These are phyloP conservation scores for Leucosporidium yakuticum DNA, from an alignment of 768 basidiomycete species.

Conservation along the genomic window DNA sequence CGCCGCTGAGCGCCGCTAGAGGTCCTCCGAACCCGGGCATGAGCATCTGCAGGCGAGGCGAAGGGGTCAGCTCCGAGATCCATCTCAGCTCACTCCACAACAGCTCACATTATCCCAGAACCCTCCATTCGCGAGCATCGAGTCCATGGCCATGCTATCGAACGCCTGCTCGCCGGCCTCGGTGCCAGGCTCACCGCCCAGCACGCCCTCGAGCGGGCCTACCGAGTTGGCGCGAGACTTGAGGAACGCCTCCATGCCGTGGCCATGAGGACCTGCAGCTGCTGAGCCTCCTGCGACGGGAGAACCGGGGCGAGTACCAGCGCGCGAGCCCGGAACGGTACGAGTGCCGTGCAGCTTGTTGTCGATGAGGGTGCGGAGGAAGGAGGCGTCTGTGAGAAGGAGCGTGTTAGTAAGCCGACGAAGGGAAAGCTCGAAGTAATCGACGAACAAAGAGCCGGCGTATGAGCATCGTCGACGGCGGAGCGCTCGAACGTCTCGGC, in stretches of 20 bases:
- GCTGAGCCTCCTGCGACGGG: neutral
- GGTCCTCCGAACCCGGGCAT: constrained; percentile 25
- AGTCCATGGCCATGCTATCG: constrained; percentile 27
- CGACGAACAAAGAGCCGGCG: constrained; percentile 79
- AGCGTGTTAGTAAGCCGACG: neutral
- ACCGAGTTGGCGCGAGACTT: constrained; percentile 17
- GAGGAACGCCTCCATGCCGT: constrained; percentile 23
- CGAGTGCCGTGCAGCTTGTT: constrained; percentile 32
- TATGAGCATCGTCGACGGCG: constrained; percentile 73
- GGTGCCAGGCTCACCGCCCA: constrained; percentile 1
- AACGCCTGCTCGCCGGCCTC: constrained; percentile 13
- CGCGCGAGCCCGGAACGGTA: constrained; percentile 30
- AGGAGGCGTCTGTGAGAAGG: constrained; percentile 19
- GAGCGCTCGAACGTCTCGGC: constrained; percentile 71
- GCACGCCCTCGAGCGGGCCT: constrained; percentile 8
- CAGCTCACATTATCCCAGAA: constrained; percentile 23
- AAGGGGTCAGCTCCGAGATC: neutral
- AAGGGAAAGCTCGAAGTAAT: constrained; percentile 55
- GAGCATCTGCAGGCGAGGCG: neutral
- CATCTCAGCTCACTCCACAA: neutral
- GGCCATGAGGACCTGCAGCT: neutral
- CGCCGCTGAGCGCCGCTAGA: constrained; percentile 20
- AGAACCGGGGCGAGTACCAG: constrained; percentile 23
- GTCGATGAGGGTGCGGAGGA: constrained; percentile 33
- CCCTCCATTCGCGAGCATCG: constrained; percentile 23